Conservation (phyloP, 2,329 filamentous ascomycete genomes). For the Aspergillus vadensis region DNA sequence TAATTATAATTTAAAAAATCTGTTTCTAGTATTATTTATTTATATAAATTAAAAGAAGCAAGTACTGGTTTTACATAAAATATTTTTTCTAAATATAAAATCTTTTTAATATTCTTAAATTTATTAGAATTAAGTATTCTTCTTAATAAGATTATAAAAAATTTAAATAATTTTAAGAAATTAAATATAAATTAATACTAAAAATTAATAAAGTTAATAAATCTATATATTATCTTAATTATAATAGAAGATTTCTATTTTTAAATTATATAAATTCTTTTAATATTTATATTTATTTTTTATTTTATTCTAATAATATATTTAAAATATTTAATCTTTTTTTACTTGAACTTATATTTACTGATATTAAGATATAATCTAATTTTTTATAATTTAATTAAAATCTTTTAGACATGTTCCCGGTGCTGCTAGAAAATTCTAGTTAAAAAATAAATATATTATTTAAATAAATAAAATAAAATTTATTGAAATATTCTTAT, state of each 20-base stretch:
- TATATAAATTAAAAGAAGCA: no score
- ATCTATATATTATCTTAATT: background rate
- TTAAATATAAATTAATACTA: background rate
- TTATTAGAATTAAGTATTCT: no score
- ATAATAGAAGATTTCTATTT: background rate
- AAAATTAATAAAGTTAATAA: background rate
- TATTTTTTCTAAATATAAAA: background rate
- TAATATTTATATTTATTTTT: background rate
- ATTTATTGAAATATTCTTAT: background rate
- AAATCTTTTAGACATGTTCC: background rate
- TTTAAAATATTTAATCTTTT: constrained; percentile 2
- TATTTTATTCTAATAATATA: background rate
- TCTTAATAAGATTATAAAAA: background rate
- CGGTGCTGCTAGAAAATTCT: background rate
- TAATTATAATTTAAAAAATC: background rate
- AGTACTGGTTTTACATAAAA: background rate
- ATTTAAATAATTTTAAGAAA: background rate
- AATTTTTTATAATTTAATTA: background rate
- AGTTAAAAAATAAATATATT: background rate
- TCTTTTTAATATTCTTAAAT: background rate
- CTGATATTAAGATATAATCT: background rate
- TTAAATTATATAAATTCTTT: background rate
- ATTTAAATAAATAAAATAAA: background rate
- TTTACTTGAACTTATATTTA: background rate
- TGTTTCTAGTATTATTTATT: background rate